Evolutionary conservation across 306 rosid species (phyloP).

Genomic region (Abrus pulchellus): DNA sequence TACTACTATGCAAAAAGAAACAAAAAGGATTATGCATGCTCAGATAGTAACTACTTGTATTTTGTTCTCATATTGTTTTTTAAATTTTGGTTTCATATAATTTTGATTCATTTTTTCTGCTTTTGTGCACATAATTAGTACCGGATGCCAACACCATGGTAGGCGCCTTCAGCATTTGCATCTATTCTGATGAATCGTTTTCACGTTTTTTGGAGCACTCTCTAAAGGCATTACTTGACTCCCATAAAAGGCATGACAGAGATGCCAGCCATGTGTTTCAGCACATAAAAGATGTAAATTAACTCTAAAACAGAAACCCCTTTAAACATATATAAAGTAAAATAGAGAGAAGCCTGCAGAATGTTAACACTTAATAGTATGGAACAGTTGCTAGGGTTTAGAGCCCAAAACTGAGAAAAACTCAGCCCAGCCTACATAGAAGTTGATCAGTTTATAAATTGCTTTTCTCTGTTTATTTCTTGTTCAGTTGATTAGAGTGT

Average conservation of each 20-base stretch:
- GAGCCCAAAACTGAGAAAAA: constrained; percentile 26
- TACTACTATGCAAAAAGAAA: constrained; percentile 43
- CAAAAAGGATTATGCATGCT: constrained; percentile 8
- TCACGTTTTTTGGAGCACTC: constrained; percentile 53
- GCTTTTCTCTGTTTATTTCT: neutral
- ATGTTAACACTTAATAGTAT: constrained; percentile 16
- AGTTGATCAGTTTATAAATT: neutral
- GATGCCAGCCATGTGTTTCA: constrained; percentile 70
- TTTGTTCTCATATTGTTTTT: neutral
- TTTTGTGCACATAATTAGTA: constrained; percentile 21
- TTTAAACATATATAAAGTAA: constrained; percentile 13
- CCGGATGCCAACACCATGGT: constrained; percentile 29
- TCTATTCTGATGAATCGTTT: constrained; percentile 40
- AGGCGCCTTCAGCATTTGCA: constrained; percentile 24
- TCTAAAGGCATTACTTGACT: constrained; percentile 55
- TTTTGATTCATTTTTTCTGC: constrained; percentile 22
- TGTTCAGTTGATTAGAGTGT: constrained; percentile 1
- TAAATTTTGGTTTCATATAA: neutral
- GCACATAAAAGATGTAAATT: constrained; percentile 62
- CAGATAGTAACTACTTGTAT: constrained; percentile 14
- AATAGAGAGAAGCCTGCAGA: constrained; percentile 16
- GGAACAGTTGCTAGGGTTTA: constrained; percentile 58
- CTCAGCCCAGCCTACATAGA: neutral
- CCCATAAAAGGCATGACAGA: constrained; percentile 65
- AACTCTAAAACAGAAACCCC: constrained; percentile 63